Evolutionary conservation across 805 yeast species (phyloP), one percentile per base, ranked within the genome.

Genomic region (Kuraishia ogatae): DNA sequence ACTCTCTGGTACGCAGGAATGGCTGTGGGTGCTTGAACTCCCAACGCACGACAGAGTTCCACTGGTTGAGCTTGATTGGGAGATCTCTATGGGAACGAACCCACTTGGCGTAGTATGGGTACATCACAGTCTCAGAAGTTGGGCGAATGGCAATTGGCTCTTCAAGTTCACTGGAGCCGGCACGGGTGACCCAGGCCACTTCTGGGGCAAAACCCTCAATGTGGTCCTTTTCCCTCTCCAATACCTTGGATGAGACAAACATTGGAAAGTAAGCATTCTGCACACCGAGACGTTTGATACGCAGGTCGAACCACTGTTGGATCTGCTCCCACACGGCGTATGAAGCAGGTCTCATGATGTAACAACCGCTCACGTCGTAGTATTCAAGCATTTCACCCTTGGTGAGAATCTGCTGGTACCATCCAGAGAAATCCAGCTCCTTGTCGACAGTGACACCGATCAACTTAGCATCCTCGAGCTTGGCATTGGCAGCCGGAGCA

Each of bases 11-110:
- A 82, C 99, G 88, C 69, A 94, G 77, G 74, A 94, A 94, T 53
- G 99, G 99, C 77, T 94, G 99, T 56, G 99, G 99, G 73, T 94
- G 98, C 79, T 94, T 94, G 78, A 94, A 94, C 76, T 94, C 99
- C 99, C 99, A 94, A 79, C 99, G 87, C 53, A 94, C 99, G 50
- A 94, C 99, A 20, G 97, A 92, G 78, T 96, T 96, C 99, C 99
- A 94, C 77, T 94, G 99, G 79, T 94, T 94, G 68, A 94, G 81
- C 67, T 88, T 89, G 74, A 94, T 79, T 59, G 99, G 99, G 70
- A 96, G 81, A 72, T 94, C 99, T 74, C 99, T 87, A 77, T 94
- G 96, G 29, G 98, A 92, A 74, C 97, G 87, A 67, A 94, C 87
- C 99, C 99, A 94, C 74, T 94, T 94, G 64, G 98, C 89, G 70